Evolutionary conservation across 768 basidiomycete species (phyloP).

Genomic region (Xanthoconium stramineum): DNA sequence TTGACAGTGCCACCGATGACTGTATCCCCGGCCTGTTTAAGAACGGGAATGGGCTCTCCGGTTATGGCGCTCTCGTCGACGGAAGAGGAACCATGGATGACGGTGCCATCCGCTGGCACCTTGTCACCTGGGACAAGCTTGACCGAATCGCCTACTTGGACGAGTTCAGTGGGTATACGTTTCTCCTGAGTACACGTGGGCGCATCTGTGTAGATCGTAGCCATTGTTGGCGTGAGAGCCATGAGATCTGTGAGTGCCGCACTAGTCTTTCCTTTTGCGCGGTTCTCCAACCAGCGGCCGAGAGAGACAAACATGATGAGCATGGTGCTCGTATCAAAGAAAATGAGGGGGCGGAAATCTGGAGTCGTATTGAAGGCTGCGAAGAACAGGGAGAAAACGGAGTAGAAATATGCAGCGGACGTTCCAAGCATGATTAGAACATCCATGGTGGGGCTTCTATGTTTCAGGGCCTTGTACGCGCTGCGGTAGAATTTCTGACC

Average conservation of each 20-base stretch:
- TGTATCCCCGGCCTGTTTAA: slow-evolving; percentile 77
- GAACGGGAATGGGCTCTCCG: slow-evolving; percentile 86
- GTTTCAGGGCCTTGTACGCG: slow-evolving; percentile 88
- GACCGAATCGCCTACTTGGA: slow-evolving; percentile 90
- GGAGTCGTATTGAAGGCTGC: slow-evolving; percentile 64
- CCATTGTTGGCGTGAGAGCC: slow-evolving; percentile 92
- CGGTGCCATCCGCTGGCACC: slow-evolving; percentile 92
- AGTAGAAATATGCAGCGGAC: slow-evolving; percentile 91
- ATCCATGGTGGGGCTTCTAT: slow-evolving; percentile 94
- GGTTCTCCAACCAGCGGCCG: slow-evolving; percentile 93
- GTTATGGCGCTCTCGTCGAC: slow-evolving; percentile 97
- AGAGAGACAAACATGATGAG: slow-evolving; percentile 95
- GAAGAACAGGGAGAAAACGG: slow-evolving; percentile 62
- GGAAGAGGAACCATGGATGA: slow-evolving; percentile 79
- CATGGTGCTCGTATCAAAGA: slow-evolving; percentile 99
- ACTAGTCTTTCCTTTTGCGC: slow-evolving; percentile 95
- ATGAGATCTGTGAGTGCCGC: slow-evolving; percentile 96
- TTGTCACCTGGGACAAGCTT: slow-evolving; percentile 97
- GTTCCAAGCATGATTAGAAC: slow-evolving; percentile 96
- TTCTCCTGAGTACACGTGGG: slow-evolving; percentile 81
- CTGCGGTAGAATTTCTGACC: slow-evolving; percentile 84
- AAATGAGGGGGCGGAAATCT: slow-evolving; percentile 76
- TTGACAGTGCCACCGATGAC: slow-evolving; percentile 99
- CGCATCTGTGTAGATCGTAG: slow-evolving; percentile 89
- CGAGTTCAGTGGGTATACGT: slow-evolving; percentile 88